Conservation (phyloP, 2,329 filamentous ascomycete species). For the Hypoxylon sp. region DNA sequence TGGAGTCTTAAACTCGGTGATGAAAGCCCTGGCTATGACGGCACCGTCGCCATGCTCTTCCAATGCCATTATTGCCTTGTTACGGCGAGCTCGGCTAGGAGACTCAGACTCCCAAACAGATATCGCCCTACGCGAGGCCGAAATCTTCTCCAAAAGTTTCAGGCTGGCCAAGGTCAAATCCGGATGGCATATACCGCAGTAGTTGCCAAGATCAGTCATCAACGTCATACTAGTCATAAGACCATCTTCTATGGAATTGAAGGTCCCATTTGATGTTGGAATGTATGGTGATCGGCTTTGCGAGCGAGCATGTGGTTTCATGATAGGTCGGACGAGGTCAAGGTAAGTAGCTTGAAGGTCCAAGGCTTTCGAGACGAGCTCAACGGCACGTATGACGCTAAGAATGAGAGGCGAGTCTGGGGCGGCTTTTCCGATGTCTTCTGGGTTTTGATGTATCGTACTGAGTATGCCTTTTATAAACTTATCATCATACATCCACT, state of each 20-base stretch:
- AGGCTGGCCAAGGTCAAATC: slow-evolving; percentile 84
- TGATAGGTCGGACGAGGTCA: slow-evolving; percentile 83
- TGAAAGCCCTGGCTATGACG: slow-evolving; percentile 79
- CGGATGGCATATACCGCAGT: slow-evolving; percentile 86
- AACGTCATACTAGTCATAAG: slow-evolving; percentile 83
- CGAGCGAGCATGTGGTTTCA: slow-evolving; percentile 72
- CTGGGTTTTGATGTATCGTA: slow-evolving; percentile 79
- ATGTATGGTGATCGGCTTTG: slow-evolving; percentile 48
- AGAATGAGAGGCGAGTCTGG: slow-evolving; percentile 85
- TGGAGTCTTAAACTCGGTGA: slow-evolving; percentile 73
- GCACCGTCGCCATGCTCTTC: slow-evolving; percentile 84
- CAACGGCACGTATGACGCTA: slow-evolving; percentile 81
- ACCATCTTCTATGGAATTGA: slow-evolving; percentile 92
- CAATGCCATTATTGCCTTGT: slow-evolving; percentile 89
- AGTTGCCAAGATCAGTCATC: slow-evolving; percentile 85
- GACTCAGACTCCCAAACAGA: slow-evolving; percentile 74
- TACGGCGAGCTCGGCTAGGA: slow-evolving; percentile 73
- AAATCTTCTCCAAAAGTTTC: slow-evolving; percentile 85
- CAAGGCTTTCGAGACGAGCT: slow-evolving; percentile 85
- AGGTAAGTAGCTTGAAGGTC: slow-evolving; percentile 92
- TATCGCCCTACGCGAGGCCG: slow-evolving; percentile 83
- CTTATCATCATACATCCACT: slow-evolving; percentile 96
- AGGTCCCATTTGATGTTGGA: slow-evolving; percentile 71
- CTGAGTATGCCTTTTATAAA: slow-evolving; percentile 84
- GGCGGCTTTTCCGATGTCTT: slow-evolving; percentile 76